Conservation (phyloP, 75 land plant species). For the Chamaecyparis obtusa region DNA sequence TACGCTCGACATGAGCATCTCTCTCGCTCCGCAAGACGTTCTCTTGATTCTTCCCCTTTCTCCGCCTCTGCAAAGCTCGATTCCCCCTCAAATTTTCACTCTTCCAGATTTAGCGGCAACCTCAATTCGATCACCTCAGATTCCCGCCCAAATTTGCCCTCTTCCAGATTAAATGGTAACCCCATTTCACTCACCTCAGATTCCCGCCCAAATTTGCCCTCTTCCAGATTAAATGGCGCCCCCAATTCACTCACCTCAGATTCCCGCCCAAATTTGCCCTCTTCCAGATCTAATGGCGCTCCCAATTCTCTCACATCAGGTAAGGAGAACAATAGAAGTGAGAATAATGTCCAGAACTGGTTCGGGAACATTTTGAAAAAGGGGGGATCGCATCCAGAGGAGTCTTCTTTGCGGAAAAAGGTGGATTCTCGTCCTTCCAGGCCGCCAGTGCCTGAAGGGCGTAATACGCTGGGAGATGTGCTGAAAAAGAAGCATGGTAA, state of each 20-base stretch:
- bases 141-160: constrained; percentile 7
- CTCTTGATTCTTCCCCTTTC: not conserved
- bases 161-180: not conserved
- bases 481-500: not conserved
- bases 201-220: too few species aligned
- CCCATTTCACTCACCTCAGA: too few species aligned
- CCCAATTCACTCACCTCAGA: constrained; percentile 6
- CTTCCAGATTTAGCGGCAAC: not conserved
- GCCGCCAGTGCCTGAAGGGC: constrained; percentile 21
- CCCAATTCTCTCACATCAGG: not conserved
- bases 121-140: constrained; percentile 5
- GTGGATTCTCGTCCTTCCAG: constrained; percentile 3
- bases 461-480: not conserved
- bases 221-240: not conserved
- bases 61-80: constrained; percentile 23
- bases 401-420: not conserved
- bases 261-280: constrained; percentile 10
- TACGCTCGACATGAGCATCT: constrained; percentile 44
- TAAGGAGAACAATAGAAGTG: not conserved
- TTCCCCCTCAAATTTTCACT: not conserved
- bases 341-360: constrained; percentile 26
- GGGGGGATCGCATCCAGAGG: not conserved
- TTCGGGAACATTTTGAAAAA: constrained; percentile 27
- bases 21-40: constrained; percentile 45
- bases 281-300: not conserved